Conservation (phyloP, 176 grass and related monocot genomes). For the Bromus sterilis region DNA sequence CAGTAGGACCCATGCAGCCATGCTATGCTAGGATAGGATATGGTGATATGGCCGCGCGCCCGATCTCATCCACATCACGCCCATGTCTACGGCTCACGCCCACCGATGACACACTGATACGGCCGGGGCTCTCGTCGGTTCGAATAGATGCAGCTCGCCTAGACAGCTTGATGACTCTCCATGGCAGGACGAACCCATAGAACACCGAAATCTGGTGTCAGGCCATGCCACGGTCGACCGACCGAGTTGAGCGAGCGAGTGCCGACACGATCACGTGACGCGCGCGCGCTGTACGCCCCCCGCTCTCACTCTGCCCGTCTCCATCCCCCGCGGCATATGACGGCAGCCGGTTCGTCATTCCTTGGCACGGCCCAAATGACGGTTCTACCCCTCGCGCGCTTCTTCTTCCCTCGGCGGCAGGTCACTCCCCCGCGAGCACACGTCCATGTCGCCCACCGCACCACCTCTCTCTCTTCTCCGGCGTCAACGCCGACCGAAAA, state of each 20-base stretch:
- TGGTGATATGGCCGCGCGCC: no score
- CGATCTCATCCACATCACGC: background rate
- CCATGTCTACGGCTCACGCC: background rate
- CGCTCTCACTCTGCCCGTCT: background rate
- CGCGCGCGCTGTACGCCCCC: background rate
- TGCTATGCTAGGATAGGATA: no score
- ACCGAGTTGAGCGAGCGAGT: no score
- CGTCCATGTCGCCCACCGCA: background rate
- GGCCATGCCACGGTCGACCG: no score
- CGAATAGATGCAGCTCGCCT: slow-evolving; percentile 19
- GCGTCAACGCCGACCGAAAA: background rate
- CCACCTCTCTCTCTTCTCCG: no score
- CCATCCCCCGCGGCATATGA: slow-evolving; percentile 5
- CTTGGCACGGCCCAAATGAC: background rate
- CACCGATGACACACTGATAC: background rate
- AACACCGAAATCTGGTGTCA: no score
- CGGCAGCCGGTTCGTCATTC: slow-evolving; percentile 40
- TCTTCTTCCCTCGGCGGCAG: slow-evolving; percentile 23
- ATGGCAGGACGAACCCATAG: no score
- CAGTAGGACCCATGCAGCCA: background rate
- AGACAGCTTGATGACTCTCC: no score
- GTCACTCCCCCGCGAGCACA: background rate
- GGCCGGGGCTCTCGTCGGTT: background rate
- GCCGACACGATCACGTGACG: background rate
- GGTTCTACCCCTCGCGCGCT: background rate